phyloP scores from a whole-genome alignment of 2,329 filamentous ascomycete species.

The Tolypocladium guangdongense region DNA sequence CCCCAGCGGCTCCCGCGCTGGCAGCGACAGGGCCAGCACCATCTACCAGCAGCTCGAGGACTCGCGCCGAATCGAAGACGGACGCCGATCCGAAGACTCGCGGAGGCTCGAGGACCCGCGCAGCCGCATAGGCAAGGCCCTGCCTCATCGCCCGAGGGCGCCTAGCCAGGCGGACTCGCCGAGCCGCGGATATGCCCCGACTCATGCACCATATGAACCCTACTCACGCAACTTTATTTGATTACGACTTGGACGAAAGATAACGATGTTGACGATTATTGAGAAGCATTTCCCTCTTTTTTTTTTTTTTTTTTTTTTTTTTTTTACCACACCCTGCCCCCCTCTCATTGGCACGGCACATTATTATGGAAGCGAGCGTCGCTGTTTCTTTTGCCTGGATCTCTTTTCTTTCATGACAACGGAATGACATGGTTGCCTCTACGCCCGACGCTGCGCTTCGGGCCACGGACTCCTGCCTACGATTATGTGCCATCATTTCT shows the following conservation, averaged over 20 bases:
- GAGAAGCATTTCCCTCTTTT: constrained; percentile 11
- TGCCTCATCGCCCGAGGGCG: constrained; percentile 33
- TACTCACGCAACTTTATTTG: constrained; percentile 19
- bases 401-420: constrained; percentile 13
- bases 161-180: constrained; percentile 39
- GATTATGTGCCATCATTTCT: not conserved
- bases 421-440: constrained; percentile 1
- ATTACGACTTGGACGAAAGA: constrained; percentile 18
- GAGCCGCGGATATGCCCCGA: constrained; percentile 20
- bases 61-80: constrained; percentile 14
- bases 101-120: constrained; percentile 31
- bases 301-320: constrained; percentile 11
- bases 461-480: not conserved
- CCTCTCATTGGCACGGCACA: not conserved
- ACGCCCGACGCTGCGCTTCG: constrained; percentile 10
- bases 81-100: constrained; percentile 20
- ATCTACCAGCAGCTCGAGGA: constrained; percentile 35
- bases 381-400: constrained; percentile 6
- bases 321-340: constrained; percentile 8
- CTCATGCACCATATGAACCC: constrained; percentile 16
- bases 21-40: constrained; percentile 41
- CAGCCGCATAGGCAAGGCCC: constrained; percentile 28
- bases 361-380: constrained; percentile 10
- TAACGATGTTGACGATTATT: constrained; percentile 16
- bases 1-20: constrained; percentile 22